Conservation (phyloP, 495 filamentous ascomycete species). For the Penicillium canariense region DNA sequence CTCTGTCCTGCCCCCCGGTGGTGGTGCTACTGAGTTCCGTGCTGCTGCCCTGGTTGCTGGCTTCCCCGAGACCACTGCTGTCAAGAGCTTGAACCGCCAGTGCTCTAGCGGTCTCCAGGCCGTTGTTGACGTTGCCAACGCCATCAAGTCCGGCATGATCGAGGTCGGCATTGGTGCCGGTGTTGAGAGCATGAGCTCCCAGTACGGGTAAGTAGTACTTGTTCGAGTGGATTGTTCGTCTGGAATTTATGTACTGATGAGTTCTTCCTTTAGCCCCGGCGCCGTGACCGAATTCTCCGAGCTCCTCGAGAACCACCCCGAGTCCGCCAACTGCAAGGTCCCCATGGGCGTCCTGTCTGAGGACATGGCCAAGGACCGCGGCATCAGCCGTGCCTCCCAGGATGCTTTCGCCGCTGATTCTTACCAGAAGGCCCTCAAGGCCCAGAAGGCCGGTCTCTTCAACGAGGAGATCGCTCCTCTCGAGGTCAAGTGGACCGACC, state of each 20-base stretch:
- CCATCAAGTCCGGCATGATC: slow-evolving; percentile 85
- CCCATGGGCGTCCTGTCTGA: slow-evolving; percentile 96
- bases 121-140: slow-evolving; percentile 88
- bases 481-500: slow-evolving; percentile 79
- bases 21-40: slow-evolving; percentile 94
- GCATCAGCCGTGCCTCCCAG: slow-evolving; percentile 68
- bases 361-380: slow-evolving; percentile 85
- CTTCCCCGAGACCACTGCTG: slow-evolving; percentile 78
- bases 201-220: slow-evolving; percentile 69
- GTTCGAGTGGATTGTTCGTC: background rate
- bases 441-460: slow-evolving; percentile 87
- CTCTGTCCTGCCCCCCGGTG: slow-evolving; percentile 85
- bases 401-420: slow-evolving; percentile 87
- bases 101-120: slow-evolving; percentile 89
- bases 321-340: slow-evolving; percentile 94
- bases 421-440: slow-evolving; percentile 84
- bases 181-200: slow-evolving; percentile 94
- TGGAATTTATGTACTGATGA: too few relatives aligned
- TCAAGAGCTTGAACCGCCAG: slow-evolving; percentile 86
- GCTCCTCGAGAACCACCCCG: slow-evolving; percentile 76
- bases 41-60: slow-evolving; percentile 90
- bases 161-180: slow-evolving; percentile 92
- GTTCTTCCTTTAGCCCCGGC: slow-evolving; percentile 56
- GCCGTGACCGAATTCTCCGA: slow-evolving; percentile 95
- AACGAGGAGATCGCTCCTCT: slow-evolving; percentile 89